phyloP scores from a whole-genome alignment of 106 monocot genomes.

The Phalaenopsis aphrodite region DNA sequence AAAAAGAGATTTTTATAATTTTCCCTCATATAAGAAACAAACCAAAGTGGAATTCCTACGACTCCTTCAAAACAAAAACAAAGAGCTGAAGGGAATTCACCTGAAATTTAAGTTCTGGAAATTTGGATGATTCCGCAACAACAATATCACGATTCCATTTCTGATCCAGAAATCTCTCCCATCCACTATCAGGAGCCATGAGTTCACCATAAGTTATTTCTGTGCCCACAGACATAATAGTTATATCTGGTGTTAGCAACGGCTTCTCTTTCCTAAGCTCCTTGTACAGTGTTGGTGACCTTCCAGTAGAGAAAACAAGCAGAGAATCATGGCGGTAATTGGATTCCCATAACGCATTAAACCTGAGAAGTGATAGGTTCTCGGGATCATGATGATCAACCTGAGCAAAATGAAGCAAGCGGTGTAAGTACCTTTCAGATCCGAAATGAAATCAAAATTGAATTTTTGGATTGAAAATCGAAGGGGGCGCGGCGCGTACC shows the following conservation, averaged over 20 bases:
- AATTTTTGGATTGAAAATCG: neutral
- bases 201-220: constrained; percentile 59
- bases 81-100: constrained; percentile 3
- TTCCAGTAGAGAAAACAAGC: constrained; percentile 68
- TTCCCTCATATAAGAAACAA: neutral
- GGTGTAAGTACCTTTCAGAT: neutral
- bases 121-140: constrained; percentile 55
- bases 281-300: constrained; percentile 50
- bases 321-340: constrained; percentile 43
- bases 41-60: neutral
- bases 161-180: constrained; percentile 41
- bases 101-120: constrained; percentile 46
- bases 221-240: constrained; percentile 70
- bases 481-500: constrained; percentile 24
- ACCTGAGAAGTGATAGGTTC: constrained; percentile 58
- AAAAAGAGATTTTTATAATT: too few species aligned
- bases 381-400: constrained; percentile 66
- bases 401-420: constrained; percentile 15
- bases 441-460: neutral
- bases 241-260: constrained; percentile 62
- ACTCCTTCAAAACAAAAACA: neutral
- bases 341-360: constrained; percentile 72
- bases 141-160: constrained; percentile 59
- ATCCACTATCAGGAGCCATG: constrained; percentile 59
- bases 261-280: constrained; percentile 47